Evolutionary conservation across 2,329 filamentous ascomycete genomes (phyloP), one percentile per base, ranked within the genome.

Genomic region (Pestalotiopsis sp.): DNA sequence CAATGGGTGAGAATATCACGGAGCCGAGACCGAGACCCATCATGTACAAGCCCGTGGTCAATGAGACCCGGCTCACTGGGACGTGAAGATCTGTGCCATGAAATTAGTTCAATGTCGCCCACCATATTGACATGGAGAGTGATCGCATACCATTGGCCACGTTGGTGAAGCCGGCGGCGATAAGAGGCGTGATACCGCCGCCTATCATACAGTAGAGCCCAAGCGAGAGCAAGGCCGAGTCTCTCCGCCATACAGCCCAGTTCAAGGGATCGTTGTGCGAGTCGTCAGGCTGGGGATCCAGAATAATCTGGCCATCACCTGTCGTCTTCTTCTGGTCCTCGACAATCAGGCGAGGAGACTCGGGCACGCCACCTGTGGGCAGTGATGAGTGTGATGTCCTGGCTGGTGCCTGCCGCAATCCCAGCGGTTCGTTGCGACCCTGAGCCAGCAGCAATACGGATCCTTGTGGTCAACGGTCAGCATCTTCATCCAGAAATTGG

Each of bases 31-130:
- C 95, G 52, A 98, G 83, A 0, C 96, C 96, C 88, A 97, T 86
- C 95, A 98, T 98, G 82, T 94, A 98, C 14, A 98, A 82, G 0
- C 95, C 95, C 0, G 95, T 97, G 0, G 95, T 98, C 68, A 97
- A 85, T 2, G 95, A 91, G 3, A 98, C 94, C 65, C 87, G 81
- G 38, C 93, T 88, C 17, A 92, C 89, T 0, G 88, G 85, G 25
- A 97, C 88, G 69, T 86, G 70, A 76, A 92, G 87, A 56, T 86
- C 85, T 78, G 52, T 7, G 38, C 9, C 4, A 23, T 36, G 9
- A 6, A 52, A 45, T 77, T 68, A 77, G 72, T 61, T 52, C 38
- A 52, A 31, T 39, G 11, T 14, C 41, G 6, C 31, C 5, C 14
- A 49, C 25, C 4, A 11, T 45, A 14, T 13, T 12, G 27, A 2